A percentile compares a stretch with the other conserved stretches of the same genome.
phyloP scores from a whole-genome alignment of 2,329 filamentous ascomycete genomes.

The Fusarium nematophilum region DNA sequence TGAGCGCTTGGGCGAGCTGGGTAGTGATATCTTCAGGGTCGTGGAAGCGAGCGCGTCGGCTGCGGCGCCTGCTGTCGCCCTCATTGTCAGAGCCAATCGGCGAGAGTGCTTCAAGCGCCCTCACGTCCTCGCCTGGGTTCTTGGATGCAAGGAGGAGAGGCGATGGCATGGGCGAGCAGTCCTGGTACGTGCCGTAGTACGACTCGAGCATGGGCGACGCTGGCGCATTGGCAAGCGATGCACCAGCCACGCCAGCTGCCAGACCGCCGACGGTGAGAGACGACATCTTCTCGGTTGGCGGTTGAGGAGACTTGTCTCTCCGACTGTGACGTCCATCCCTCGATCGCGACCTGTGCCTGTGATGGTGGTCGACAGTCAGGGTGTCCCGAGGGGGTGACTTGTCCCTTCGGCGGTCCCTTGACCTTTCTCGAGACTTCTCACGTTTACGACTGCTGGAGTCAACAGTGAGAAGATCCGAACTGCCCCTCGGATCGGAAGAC shows the following conservation, averaged over 20 bases:
- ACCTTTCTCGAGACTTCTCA: slow-evolving; percentile 42
- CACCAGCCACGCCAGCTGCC: slow-evolving; percentile 50
- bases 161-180: slow-evolving; percentile 93
- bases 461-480: slow-evolving; percentile 39
- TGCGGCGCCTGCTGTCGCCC: slow-evolving; percentile 57
- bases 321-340: slow-evolving; percentile 32
- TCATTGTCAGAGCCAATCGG: slow-evolving; percentile 62
- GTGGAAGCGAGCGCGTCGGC: slow-evolving; percentile 80
- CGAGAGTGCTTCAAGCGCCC: slow-evolving; percentile 61
- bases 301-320: slow-evolving; percentile 59
- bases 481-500: slow-evolving; percentile 28
- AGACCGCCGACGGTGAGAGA: slow-evolving; percentile 59
- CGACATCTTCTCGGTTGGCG: slow-evolving; percentile 63
- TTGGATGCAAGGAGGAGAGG: slow-evolving; percentile 71
- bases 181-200: slow-evolving; percentile 94
- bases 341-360: slow-evolving; percentile 34
- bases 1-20: slow-evolving; percentile 80
- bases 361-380: slow-evolving; percentile 29
- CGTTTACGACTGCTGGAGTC: slow-evolving; percentile 38
- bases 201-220: slow-evolving; percentile 89
- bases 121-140: slow-evolving; percentile 61
- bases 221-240: slow-evolving; percentile 69
- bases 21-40: slow-evolving; percentile 84
- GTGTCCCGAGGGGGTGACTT: slow-evolving; percentile 32
- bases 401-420: slow-evolving; percentile 37